Evolutionary conservation across 163 green algal species (phyloP).

Genomic region (Coccomyxa subellipsoidea): DNA sequence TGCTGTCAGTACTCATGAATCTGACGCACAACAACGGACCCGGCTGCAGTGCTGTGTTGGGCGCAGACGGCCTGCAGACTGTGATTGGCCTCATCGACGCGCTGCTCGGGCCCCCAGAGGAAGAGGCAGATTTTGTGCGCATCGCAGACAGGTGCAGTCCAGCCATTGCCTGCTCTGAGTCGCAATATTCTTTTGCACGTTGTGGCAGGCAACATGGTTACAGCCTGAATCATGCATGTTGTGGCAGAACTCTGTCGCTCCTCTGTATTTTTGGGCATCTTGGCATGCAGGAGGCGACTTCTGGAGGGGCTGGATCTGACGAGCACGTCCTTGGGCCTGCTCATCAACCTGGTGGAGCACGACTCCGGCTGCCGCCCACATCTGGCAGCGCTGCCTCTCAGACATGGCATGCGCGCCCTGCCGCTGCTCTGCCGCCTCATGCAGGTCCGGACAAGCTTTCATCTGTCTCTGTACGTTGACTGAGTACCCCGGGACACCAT

Average conservation of each 20-base stretch:
- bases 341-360: slow-evolving; percentile 54
- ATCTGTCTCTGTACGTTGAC: background rate
- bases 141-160: slow-evolving; percentile 2
- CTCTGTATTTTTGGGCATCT: background rate
- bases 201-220: too few species aligned
- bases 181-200: background rate
- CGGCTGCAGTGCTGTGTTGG: slow-evolving; percentile 28
- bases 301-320: slow-evolving; percentile 27
- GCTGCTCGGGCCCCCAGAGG: background rate
- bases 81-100: slow-evolving; percentile 1
- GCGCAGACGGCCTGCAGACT: slow-evolving; percentile 14
- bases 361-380: background rate
- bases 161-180: background rate
- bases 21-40: slow-evolving; percentile 42
- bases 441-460: background rate
- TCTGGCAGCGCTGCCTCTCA: background rate
- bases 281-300: background rate
- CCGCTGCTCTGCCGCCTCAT: slow-evolving; percentile 31
- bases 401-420: slow-evolving; percentile 6
- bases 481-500: background rate
- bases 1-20: slow-evolving; percentile 54
- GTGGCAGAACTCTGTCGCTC: too few species aligned
- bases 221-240: too few species aligned
- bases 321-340: slow-evolving; percentile 36
- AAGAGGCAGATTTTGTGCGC: background rate